Evolutionary conservation across 805 yeast genomes (phyloP), one percentile per base, ranked within the genome.

Genomic region (Candida stauntonica): DNA sequence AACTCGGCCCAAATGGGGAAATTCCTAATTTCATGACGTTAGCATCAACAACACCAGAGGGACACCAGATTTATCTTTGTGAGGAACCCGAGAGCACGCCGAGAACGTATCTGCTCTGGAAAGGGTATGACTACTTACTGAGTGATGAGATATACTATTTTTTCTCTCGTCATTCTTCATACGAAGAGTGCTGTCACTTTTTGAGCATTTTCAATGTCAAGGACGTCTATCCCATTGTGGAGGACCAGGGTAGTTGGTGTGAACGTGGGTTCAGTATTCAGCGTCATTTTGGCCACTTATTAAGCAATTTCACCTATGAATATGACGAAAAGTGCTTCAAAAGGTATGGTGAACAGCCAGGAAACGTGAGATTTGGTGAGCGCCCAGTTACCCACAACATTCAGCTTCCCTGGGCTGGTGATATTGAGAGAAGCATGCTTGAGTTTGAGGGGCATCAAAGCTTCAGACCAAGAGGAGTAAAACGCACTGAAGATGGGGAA

Each of bases 161-260:
- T 7, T 73, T 65, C 46, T 69, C 75, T 5, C 50, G 77, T 30
- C 77, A 73, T 42, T 69, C 76, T 1, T 68, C 76, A 2, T 73
- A 61, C 40, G 34, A 59, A 7, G 78, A 73, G 45, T 54, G 62
- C 13, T 42, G 54, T 14, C 38, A 58, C 8, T 62, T 73, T 11
- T 48, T 72, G 1, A 43, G 54, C 5, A 29, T 55, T 23, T 65
- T 73, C 36, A 51, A 42, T 8, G 73, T 74, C 0, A 47, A 38
- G 11, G 68, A 68, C 33, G 72, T 72, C 0, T 69, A 59, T 34
- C 77, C 77, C 0, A 65, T 70, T 33, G 60, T 59, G n/a, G 66
- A 58, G 26, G 58, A 64, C 2, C 33, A 28, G 7, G 26, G 44
- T 1, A 47, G 60, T 0, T 71, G 73, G 74, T 9, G 12, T 7